phyloP scores from a whole-genome alignment of 805 yeast species.

The Yamadazyma sp. region DNA sequence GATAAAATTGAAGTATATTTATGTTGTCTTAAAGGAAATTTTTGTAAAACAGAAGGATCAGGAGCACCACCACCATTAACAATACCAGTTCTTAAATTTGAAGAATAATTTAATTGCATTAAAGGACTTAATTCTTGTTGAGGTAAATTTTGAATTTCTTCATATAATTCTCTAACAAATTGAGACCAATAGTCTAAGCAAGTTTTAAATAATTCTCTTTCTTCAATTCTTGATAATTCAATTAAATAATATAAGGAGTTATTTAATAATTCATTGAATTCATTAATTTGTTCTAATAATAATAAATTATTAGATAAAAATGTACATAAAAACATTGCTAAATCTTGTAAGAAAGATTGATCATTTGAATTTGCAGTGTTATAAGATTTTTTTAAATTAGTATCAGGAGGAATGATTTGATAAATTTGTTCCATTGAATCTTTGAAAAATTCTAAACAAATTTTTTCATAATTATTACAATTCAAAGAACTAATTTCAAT shows the following conservation, averaged over 20 bases:
- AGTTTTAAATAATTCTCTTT: conserved; percentile 92
- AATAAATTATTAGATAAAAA: conserved; percentile 72
- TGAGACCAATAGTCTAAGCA: conserved; percentile 93
- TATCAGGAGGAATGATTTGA: conserved; percentile 65
- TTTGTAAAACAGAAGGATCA: conserved; percentile 73
- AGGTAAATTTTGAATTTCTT: conserved; percentile 82
- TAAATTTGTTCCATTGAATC: conserved; percentile 68
- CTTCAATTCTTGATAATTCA: conserved; percentile 85
- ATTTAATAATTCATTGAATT: conserved; percentile 54
- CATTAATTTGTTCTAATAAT: conserved; percentile 53
- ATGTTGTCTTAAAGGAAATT: conserved; percentile 82
- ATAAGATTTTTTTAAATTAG: conserved; percentile 72
- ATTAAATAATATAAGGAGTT: conserved; percentile 79
- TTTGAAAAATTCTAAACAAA: conserved; percentile 68
- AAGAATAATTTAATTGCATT: conserved; percentile 57
- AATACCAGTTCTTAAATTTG: conserved; percentile 23
- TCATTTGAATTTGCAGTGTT: conserved; percentile 73
- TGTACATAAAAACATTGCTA: conserved; percentile 88
- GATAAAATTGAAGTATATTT: conserved; percentile 76
- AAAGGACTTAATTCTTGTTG: conserved; percentile 69
- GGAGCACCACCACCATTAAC: conserved; percentile 74
- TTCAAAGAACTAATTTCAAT: conserved; percentile 81
- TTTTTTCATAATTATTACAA: conserved; percentile 49
- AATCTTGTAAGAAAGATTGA: conserved; percentile 91
- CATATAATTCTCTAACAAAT: conserved; percentile 77